Evolutionary conservation across 2,329 filamentous ascomycete genomes (phyloP).

Genomic region (Escovopsis sp.): DNA sequence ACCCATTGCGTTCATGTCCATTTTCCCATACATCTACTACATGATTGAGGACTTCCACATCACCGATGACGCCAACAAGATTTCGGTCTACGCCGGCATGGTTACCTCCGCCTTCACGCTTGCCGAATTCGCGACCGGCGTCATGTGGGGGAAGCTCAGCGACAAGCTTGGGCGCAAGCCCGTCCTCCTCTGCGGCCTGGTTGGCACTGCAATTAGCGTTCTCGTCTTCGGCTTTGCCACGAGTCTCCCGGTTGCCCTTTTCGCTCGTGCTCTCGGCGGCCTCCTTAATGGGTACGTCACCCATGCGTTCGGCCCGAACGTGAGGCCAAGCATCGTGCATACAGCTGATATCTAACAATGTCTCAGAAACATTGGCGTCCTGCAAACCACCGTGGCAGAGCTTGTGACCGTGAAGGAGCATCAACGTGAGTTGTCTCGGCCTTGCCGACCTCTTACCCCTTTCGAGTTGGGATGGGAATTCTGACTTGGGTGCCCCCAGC

Average conservation of each 20-base stretch:
- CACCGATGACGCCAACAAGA: slow-evolving; percentile 61
- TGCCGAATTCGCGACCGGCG: slow-evolving; percentile 82
- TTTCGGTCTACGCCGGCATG: slow-evolving; percentile 87
- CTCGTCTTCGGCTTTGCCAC: slow-evolving; percentile 82
- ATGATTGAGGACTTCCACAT: slow-evolving; percentile 91
- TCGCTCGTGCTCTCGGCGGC: slow-evolving; percentile 80
- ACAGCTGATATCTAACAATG: slow-evolving; percentile 2
- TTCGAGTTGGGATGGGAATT: not conserved
- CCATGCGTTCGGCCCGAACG: not conserved
- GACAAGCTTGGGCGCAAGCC: slow-evolving; percentile 88
- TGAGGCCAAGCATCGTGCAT: not conserved
- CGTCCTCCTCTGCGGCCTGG: slow-evolving; percentile 75
- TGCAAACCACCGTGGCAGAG: slow-evolving; percentile 91
- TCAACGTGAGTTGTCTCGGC: slow-evolving; percentile 49
- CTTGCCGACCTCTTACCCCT: not conserved
- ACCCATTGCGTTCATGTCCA: slow-evolving; percentile 98
- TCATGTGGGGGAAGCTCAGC: slow-evolving; percentile 87
- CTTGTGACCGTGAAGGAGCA: slow-evolving; percentile 87
- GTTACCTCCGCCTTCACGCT: slow-evolving; percentile 94
- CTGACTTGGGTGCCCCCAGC: slow-evolving; percentile 33
- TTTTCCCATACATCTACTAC: slow-evolving; percentile 96
- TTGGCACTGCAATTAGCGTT: slow-evolving; percentile 86
- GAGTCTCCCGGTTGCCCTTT: slow-evolving; percentile 65
- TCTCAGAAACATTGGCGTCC: slow-evolving; percentile 73
- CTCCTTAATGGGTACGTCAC: slow-evolving; percentile 80